phyloP scores from a whole-genome alignment of 2,329 filamentous ascomycete genomes.

The Cladophialophora bantiana region DNA sequence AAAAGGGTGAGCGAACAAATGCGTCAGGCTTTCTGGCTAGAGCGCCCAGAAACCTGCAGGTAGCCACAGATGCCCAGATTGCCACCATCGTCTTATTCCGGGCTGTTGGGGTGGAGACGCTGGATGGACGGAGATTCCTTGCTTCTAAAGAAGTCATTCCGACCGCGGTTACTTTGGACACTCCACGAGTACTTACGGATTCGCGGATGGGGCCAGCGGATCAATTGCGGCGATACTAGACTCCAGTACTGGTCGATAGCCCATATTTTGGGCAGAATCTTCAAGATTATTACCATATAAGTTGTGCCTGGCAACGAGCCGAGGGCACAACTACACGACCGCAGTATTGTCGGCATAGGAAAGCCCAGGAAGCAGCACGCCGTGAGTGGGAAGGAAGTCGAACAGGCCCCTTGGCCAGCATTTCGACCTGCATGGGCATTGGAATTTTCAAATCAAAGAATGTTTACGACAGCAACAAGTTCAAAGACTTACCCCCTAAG shows the following conservation, averaged over 20 bases:
- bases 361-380: background rate
- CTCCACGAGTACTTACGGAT: slow-evolving; percentile 47
- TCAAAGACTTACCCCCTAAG: background rate
- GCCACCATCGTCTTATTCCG: background rate
- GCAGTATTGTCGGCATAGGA: background rate
- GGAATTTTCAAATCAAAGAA: background rate
- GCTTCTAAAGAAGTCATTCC: slow-evolving; percentile 45
- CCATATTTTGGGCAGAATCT: slow-evolving; percentile 43
- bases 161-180: slow-evolving; percentile 45
- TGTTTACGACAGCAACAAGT: background rate
- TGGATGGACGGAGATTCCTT: background rate
- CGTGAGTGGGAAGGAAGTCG: slow-evolving; percentile 2
- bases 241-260: slow-evolving; percentile 39
- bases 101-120: background rate
- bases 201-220: slow-evolving; percentile 46
- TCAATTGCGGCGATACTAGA: slow-evolving; percentile 45
- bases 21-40: slow-evolving; percentile 57
- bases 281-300: slow-evolving; percentile 38
- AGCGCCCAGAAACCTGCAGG: slow-evolving; percentile 59
- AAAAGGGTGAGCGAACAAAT: slow-evolving; percentile 58
- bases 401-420: background rate
- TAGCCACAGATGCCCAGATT: slow-evolving; percentile 7
- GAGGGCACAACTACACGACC: slow-evolving; percentile 1
- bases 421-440: background rate
- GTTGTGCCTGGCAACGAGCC: slow-evolving; percentile 1